Evolutionary conservation across 306 rosid species (phyloP).

Genomic region (Acacia crassicarpa): DNA sequence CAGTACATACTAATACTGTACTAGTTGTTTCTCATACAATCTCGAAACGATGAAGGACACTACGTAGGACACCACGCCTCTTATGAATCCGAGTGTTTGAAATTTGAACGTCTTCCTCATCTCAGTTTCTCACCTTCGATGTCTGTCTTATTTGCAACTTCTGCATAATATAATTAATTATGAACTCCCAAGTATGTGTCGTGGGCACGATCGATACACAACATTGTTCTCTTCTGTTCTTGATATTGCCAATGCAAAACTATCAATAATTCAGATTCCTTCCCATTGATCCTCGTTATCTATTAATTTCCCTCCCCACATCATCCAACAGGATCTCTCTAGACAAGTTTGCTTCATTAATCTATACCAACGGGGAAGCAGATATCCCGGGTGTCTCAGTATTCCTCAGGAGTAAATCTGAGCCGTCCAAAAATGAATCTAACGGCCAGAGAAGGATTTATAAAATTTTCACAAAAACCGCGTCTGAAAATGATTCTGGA

Average conservation of each 20-base stretch:
- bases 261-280: constrained; percentile 8
- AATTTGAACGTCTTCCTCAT: not conserved
- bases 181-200: not conserved
- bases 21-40: not conserved
- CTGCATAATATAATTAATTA: not conserved
- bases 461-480: too few species aligned
- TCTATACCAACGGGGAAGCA: too few species aligned
- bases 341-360: not conserved
- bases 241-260: constrained; percentile 10
- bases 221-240: not conserved
- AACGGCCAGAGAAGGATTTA: too few species aligned
- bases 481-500: too few species aligned
- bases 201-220: not conserved
- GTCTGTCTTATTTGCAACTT: not conserved
- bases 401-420: too few species aligned
- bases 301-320: not conserved
- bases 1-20: too few species aligned
- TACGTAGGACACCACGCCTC: not conserved
- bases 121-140: not conserved
- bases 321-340: not conserved
- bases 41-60: not conserved
- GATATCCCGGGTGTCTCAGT: too few species aligned
- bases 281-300: constrained; percentile 24
- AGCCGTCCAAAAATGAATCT: too few species aligned
- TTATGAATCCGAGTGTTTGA: not conserved